Base-by-base conservation (phyloP, 345 rosid genomes). In the Melaleuca alternifolia region DNA sequence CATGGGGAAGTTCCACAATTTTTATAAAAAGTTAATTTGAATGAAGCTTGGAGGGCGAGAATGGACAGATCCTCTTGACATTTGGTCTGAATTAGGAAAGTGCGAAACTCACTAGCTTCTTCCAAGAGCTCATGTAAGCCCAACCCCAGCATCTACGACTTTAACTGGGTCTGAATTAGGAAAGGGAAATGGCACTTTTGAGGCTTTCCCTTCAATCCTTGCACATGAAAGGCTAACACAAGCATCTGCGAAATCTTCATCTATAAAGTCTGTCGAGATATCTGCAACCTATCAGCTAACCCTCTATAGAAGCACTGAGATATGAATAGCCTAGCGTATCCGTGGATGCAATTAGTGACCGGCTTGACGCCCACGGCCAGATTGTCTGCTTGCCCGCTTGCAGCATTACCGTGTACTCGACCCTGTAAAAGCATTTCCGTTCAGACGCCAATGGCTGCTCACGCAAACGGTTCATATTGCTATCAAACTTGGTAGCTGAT, bases 251-350 rank as follows among this genome's bases (percentile, higher is more conserved):
- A 97, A 97, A 51, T 97, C 99, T 75, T 87, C 94, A 41, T 94
- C 99, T 16, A 97, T 95, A 54, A 96, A 97, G 89, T 97, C 99
- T 3, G 99, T 96, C 0, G 99, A 96, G 51, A 94, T 28, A 97
- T 91, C 94, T 96, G 99, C 92, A 97, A 84, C 89, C 86, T 89
- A 76, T 95, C 96, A 11, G 89, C 92, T 56, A 90, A 88, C 28
- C 95, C 97, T 57, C 90, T 91, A 46, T 92, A 86, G 52, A 89
- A 76, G 51, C 99, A 94, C 88, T 93, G 96, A 16, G 90, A 85
- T 6, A 96, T 95, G 59, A 97, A 97, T 50, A 96, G 87, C 84
- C 95, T 93, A 2, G 95, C 99, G 26, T 93, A 94, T 61, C 94
- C 94, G 57, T 89, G 96, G 81, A 97, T 97, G 92, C 98, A 53